Evolutionary conservation across 2,329 filamentous ascomycete species (phyloP).

Genomic region (Tolypocladium pustulatum): DNA sequence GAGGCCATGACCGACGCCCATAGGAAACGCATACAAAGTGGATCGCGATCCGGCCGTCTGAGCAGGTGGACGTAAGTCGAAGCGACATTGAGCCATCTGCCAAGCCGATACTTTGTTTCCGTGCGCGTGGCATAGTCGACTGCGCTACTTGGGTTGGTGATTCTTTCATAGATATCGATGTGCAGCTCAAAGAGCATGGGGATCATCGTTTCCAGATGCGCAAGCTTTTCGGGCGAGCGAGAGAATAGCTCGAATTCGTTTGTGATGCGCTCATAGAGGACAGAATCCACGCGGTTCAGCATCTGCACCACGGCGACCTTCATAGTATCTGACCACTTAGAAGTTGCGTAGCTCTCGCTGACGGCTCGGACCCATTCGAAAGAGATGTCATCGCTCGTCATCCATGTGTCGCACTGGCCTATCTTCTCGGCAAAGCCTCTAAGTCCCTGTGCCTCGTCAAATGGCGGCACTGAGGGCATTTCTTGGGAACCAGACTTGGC

Average conservation of each 20-base stretch:
- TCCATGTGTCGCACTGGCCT: conserved; percentile 32
- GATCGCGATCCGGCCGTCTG: conserved; percentile 21
- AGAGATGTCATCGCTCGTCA: conserved; percentile 44
- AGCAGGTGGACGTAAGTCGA: conserved; percentile 31
- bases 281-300: conserved; percentile 41
- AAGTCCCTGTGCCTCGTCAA: conserved; percentile 44
- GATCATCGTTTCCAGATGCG: conserved; percentile 31
- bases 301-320: conserved; percentile 48
- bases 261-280: conserved; percentile 35
- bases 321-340: conserved; percentile 47
- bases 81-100: conserved; percentile 41
- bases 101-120: conserved; percentile 38
- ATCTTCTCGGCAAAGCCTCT: conserved; percentile 38
- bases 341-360: conserved; percentile 38
- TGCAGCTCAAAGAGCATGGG: conserved; percentile 54
- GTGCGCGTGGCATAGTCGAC: conserved; percentile 37
- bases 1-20: conserved; percentile 47
- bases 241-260: conserved; percentile 26
- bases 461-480: conserved; percentile 31
- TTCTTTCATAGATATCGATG: conserved; percentile 48
- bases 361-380: conserved; percentile 47
- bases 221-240: conserved; percentile 13
- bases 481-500: conserved; percentile 46
- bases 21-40: conserved; percentile 40
- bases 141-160: conserved; percentile 45